Evolutionary conservation across 1,284 basidiomycete genomes (phyloP).

Genomic region (Cryptococcus sp.): DNA sequence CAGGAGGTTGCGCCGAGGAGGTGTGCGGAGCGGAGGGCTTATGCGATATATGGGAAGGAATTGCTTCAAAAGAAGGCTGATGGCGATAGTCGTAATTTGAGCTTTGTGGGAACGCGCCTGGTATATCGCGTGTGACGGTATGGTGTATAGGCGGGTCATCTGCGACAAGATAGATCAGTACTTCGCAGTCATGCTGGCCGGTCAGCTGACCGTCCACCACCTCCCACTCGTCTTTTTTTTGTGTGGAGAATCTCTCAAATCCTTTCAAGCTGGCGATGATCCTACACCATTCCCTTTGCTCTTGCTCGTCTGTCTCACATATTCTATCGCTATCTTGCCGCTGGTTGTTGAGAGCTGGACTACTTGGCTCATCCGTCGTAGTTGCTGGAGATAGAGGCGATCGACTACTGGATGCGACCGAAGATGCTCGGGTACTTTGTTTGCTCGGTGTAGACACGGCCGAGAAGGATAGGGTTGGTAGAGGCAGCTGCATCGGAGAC

Average conservation of each 20-base stretch:
- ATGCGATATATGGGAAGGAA: neutral
- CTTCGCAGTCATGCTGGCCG: neutral
- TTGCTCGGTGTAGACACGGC: constrained; percentile 55
- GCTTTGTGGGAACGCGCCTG: constrained; percentile 40
- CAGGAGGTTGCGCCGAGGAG: too few relatives aligned
- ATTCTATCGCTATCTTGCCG: neutral
- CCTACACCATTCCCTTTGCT: constrained; percentile 19
- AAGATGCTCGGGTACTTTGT: constrained; percentile 14
- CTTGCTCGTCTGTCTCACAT: constrained; percentile 5
- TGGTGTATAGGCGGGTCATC: constrained; percentile 8
- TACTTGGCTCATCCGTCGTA: neutral
- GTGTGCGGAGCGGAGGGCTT: too few relatives aligned
- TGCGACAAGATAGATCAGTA: neutral
- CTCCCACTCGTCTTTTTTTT: constrained; percentile 33
- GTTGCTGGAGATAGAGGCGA: neutral
- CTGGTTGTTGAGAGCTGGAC: neutral
- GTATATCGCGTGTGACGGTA: constrained; percentile 20
- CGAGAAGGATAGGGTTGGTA: too few relatives aligned
- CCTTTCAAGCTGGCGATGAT: constrained; percentile 24
- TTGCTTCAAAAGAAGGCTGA: neutral
- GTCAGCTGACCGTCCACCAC: constrained; percentile 32
- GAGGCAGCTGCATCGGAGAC: too few relatives aligned
- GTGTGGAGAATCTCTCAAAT: constrained; percentile 11
- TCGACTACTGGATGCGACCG: constrained; percentile 12
- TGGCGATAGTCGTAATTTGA: constrained; percentile 8